These are phyloP conservation scores for Colletotrichum sidae DNA, from an alignment of 2,329 filamentous ascomycete genomes.

Conservation along the genomic window DNA sequence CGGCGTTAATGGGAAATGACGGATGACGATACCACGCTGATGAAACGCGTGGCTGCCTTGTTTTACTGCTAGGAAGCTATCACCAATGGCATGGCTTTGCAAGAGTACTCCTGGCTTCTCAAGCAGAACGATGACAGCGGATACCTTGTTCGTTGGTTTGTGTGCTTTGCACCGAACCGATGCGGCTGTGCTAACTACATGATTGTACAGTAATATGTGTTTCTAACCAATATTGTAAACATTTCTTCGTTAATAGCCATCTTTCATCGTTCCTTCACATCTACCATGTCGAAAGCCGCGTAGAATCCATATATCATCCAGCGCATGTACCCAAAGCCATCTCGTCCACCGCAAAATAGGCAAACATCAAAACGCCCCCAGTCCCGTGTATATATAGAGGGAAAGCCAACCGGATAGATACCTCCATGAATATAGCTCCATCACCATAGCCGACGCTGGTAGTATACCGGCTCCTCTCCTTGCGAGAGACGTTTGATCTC, in stretches of 20 bases:
- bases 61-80: no score
- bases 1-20: no score
- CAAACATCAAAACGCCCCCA: slow-evolving; percentile 18
- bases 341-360: slow-evolving; percentile 1
- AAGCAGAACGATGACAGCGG: no score
- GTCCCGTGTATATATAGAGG: slow-evolving; percentile 20
- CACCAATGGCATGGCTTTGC: no score
- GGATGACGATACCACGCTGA: no score
- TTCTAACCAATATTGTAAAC: slow-evolving; percentile 22
- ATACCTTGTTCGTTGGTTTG: no score
- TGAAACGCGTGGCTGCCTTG: no score
- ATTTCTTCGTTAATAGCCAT: slow-evolving; percentile 14
- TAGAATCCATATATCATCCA: no score
- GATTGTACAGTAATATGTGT: slow-evolving; percentile 12
- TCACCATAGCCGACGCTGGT: slow-evolving; percentile 67
- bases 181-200: slow-evolving; percentile 15
- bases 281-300: no score
- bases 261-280: no score
- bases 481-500: slow-evolving; percentile 63
- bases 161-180: slow-evolving; percentile 11
- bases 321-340: no score
- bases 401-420: neutral
- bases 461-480: slow-evolving; percentile 59
- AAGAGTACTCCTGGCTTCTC: no score
- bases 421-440: neutral